Evolutionary conservation across 768 basidiomycete genomes (phyloP).

Genomic region (Bullera alba): DNA sequence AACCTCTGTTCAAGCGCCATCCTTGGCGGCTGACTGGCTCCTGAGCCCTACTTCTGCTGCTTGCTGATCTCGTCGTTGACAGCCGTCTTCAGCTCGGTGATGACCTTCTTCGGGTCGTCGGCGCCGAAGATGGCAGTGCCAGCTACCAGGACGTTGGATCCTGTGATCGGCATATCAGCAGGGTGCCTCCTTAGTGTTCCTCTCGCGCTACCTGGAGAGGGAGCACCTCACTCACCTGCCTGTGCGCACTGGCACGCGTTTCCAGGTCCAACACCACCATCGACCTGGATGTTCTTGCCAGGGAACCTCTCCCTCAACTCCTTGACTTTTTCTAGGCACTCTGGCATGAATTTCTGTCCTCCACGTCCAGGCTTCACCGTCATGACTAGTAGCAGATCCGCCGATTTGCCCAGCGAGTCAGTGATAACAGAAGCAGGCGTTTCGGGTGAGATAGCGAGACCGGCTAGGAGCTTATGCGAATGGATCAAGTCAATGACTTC

Average conservation of each 20-base stretch:
- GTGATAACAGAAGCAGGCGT: conserved; percentile 84
- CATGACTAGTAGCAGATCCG: conserved; percentile 97
- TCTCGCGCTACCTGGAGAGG: background rate
- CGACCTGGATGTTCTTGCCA: conserved; percentile 92
- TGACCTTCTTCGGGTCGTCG: conserved; percentile 68
- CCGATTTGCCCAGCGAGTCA: conserved; percentile 69
- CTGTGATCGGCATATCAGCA: conserved; percentile 47
- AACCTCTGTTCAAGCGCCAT: too few species aligned
- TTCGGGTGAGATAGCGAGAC: conserved; percentile 92
- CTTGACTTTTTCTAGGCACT: conserved; percentile 85
- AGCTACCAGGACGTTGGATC: conserved; percentile 96
- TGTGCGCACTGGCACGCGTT: conserved; percentile 81
- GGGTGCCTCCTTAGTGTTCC: background rate
- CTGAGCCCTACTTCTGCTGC: background rate
- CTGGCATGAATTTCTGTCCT: conserved; percentile 91
- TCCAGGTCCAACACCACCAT: conserved; percentile 91
- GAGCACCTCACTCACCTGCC: conserved; percentile 63
- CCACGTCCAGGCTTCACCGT: conserved; percentile 93
- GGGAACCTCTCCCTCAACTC: conserved; percentile 87
- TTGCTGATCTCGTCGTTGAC: conserved; percentile 18
- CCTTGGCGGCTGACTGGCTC: too few species aligned
- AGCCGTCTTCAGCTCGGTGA: conserved; percentile 43
- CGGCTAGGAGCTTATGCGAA: conserved; percentile 79
- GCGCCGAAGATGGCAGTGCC: conserved; percentile 92
- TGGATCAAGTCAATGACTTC: conserved; percentile 75